These are phyloP conservation scores for Passiflora organensis DNA, from an alignment of 345 rosid genomes.

Conservation along the genomic window DNA sequence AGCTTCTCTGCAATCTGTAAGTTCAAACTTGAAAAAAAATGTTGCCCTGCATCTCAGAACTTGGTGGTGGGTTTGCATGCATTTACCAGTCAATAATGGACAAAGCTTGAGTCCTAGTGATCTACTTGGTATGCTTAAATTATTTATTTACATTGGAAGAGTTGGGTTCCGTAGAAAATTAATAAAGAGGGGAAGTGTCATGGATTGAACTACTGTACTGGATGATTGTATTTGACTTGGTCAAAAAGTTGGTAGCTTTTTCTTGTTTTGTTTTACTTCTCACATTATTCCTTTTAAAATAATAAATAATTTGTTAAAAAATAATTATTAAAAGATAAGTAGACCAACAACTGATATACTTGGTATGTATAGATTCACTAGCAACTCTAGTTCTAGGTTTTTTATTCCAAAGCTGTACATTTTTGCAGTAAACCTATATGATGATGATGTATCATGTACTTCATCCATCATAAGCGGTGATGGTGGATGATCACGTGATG, in stretches of 20 bases:
- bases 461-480: neutral
- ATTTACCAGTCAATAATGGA: constrained; percentile 17
- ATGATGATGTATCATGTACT: neutral
- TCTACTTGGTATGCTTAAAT: too few relatives aligned
- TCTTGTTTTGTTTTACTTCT: neutral
- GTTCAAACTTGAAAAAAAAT: constrained; percentile 19
- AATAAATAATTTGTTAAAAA: neutral
- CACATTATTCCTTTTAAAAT: neutral
- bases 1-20: constrained; percentile 25
- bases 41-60: constrained; percentile 20
- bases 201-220: neutral
- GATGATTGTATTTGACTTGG: neutral
- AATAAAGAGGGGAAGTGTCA: neutral
- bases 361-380: neutral
- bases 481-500: neutral
- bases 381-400: neutral
- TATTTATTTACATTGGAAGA: too few relatives aligned
- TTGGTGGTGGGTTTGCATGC: constrained; percentile 20
- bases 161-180: too few relatives aligned
- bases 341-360: neutral
- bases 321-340: neutral
- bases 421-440: neutral
- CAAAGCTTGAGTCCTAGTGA: neutral
- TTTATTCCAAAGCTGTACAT: too few relatives aligned
- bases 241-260: neutral